These are phyloP conservation scores for Podaxis sp. DNA, from an alignment of 768 basidiomycete species.

Conservation along the genomic window DNA sequence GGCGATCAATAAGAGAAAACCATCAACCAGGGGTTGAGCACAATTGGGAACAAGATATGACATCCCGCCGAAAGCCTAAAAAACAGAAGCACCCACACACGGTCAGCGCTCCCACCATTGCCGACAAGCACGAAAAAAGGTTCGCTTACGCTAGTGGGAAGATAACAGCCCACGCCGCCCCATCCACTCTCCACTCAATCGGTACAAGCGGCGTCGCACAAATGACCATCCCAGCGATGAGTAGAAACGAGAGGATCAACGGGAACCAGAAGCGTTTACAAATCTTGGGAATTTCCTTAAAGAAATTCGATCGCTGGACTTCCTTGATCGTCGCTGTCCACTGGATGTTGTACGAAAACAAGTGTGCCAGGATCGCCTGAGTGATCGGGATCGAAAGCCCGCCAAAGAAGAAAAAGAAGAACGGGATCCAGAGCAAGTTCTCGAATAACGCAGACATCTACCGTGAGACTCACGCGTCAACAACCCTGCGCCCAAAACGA, in stretches of 20 bases:
- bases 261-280: conserved; percentile 67
- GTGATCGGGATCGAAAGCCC: conserved; percentile 71
- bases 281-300: conserved; percentile 87
- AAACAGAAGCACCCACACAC: conserved; percentile 25
- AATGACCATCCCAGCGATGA: conserved; percentile 61
- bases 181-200: conserved; percentile 55
- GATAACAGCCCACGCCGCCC: conserved; percentile 68
- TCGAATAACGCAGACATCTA: conserved; percentile 50
- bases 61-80: conserved; percentile 61
- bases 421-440: conserved; percentile 69
- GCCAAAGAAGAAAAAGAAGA: conserved; percentile 83
- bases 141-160: conserved; percentile 61
- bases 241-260: conserved; percentile 47
- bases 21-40: conserved; percentile 52
- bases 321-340: conserved; percentile 74
- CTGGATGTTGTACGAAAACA: conserved; percentile 55
- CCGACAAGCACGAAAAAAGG: conserved; percentile 11
- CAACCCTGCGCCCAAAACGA: not conserved
- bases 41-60: conserved; percentile 71
- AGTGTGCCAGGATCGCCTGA: conserved; percentile 67
- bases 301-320: conserved; percentile 85
- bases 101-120: conserved; percentile 20
- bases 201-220: conserved; percentile 49
- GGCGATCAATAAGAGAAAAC: conserved; percentile 61
- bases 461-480: conserved; percentile 27